Conservation (phyloP, 441 rosid species). For the Populus hybrid region DNA sequence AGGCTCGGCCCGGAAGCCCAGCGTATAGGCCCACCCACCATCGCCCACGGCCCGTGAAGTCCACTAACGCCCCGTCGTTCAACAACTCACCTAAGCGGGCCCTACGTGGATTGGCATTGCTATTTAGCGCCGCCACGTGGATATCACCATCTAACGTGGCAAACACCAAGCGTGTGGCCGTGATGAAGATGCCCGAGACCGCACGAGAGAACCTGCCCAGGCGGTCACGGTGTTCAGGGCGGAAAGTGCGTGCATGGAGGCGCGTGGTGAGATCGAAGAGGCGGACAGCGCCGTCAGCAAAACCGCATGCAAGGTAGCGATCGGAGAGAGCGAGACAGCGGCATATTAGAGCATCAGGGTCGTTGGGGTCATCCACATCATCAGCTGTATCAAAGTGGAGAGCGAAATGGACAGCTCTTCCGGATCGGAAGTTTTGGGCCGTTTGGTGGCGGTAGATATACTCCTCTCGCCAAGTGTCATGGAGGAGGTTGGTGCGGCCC, state of each 20-base stretch:
- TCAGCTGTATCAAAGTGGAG: slow-evolving; percentile 66
- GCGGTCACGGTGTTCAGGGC: slow-evolving; percentile 53
- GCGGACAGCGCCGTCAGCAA: slow-evolving; percentile 83
- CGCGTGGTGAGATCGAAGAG: slow-evolving; percentile 57
- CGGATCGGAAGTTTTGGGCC: slow-evolving; percentile 51
- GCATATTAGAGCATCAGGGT: slow-evolving; percentile 60
- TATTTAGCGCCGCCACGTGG: slow-evolving; percentile 53
- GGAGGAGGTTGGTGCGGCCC: slow-evolving; percentile 45
- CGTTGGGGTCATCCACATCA: slow-evolving; percentile 53
- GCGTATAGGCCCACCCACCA: slow-evolving; percentile 96
- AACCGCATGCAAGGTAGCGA: slow-evolving; percentile 67
- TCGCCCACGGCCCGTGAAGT: slow-evolving; percentile 66
- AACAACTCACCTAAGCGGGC: slow-evolving; percentile 58
- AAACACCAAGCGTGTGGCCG: slow-evolving; percentile 42
- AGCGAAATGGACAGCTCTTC: slow-evolving; percentile 34
- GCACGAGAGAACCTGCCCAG: slow-evolving; percentile 76
- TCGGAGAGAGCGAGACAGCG: slow-evolving; percentile 84
- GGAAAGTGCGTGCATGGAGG: slow-evolving; percentile 51
- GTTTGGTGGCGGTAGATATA: slow-evolving; percentile 65
- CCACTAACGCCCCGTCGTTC: slow-evolving; percentile 69
- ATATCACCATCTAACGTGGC: slow-evolving; percentile 79
- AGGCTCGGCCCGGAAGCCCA: slow-evolving; percentile 69
- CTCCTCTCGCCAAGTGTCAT: slow-evolving; percentile 73
- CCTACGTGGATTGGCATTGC: slow-evolving; percentile 39
- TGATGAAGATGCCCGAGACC: slow-evolving; percentile 63